Evolutionary conservation across 306 rosid species (phyloP).

Genomic region (Bauhinia variegata): DNA sequence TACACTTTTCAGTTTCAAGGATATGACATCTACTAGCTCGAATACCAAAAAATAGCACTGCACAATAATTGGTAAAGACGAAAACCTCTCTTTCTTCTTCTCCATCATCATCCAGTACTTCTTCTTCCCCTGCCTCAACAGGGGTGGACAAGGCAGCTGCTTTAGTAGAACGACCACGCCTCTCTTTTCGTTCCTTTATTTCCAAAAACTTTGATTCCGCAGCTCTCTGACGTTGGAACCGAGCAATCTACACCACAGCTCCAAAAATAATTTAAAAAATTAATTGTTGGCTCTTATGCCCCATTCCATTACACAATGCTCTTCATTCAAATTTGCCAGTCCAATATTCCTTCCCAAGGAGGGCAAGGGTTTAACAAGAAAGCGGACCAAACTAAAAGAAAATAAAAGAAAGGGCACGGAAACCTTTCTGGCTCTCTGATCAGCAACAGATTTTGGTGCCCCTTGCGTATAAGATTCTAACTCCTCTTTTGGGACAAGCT

Average conservation of each 20-base stretch:
- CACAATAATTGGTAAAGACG: constrained; percentile 11
- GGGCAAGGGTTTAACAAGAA: background rate
- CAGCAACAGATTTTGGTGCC: constrained; percentile 60
- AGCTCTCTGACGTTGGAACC: constrained; percentile 80
- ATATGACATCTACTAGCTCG: constrained; percentile 12
- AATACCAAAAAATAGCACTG: constrained; percentile 32
- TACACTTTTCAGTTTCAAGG: background rate
- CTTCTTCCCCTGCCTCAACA: constrained; percentile 93
- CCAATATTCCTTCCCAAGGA: constrained; percentile 27
- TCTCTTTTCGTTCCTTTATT: constrained; percentile 92
- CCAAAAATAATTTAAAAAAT: constrained; percentile 29
- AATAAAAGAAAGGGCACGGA: background rate
- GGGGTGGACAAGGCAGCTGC: constrained; percentile 95
- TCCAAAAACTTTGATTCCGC: constrained; percentile 90
- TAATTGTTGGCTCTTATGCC: constrained; percentile 7
- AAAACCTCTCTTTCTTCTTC: constrained; percentile 97
- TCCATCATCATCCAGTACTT: constrained; percentile 81
- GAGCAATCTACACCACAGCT: constrained; percentile 66
- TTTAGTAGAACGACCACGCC: constrained; percentile 84
- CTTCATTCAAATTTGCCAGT: constrained; percentile 3
- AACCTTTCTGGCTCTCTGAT: constrained; percentile 92
- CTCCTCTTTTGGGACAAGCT: constrained; percentile 84
- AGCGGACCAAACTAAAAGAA: background rate
- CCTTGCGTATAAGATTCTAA: constrained; percentile 55
- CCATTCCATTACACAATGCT: constrained; percentile 7